A percentile compares a stretch with the other conserved stretches of the same genome.
Conservation (phyloP, 129 eudicot genomes). For the Solidago caesia region DNA sequence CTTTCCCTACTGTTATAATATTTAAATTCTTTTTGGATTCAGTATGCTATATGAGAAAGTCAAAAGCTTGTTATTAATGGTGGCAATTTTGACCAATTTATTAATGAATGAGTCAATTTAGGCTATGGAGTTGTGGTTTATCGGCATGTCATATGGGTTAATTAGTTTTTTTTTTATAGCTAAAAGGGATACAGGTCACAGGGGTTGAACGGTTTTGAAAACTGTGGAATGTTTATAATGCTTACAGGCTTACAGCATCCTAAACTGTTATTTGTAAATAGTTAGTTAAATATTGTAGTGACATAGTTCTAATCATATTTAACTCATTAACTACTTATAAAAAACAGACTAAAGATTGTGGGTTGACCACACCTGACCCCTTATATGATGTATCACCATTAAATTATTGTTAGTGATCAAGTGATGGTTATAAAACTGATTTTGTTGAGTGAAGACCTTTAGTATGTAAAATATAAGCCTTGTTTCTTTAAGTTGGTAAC, state of each 20-base stretch:
- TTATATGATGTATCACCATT: conserved; percentile 4
- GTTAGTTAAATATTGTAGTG: background rate
- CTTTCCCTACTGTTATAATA: background rate
- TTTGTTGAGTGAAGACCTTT: conserved; percentile 6
- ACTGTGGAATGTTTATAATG: background rate
- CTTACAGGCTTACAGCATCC: background rate
- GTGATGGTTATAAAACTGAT: background rate
- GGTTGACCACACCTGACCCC: too few relatives aligned
- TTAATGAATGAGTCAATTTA: background rate
- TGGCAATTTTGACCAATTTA: background rate
- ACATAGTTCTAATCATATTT: background rate
- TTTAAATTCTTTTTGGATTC: background rate
- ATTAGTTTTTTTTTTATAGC: background rate
- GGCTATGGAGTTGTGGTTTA: background rate
- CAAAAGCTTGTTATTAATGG: background rate
- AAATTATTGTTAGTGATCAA: background rate
- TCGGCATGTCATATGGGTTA: background rate
- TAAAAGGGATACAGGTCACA: background rate
- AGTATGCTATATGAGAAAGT: background rate
- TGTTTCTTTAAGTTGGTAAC: background rate
- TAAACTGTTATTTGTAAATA: background rate
- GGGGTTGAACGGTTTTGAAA: background rate
- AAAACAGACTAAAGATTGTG: background rate
- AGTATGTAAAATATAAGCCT: background rate
- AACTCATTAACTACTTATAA: background rate